phyloP scores from a whole-genome alignment of 2,329 filamentous ascomycete species.

The Aaosphaeria pasadenensis region DNA sequence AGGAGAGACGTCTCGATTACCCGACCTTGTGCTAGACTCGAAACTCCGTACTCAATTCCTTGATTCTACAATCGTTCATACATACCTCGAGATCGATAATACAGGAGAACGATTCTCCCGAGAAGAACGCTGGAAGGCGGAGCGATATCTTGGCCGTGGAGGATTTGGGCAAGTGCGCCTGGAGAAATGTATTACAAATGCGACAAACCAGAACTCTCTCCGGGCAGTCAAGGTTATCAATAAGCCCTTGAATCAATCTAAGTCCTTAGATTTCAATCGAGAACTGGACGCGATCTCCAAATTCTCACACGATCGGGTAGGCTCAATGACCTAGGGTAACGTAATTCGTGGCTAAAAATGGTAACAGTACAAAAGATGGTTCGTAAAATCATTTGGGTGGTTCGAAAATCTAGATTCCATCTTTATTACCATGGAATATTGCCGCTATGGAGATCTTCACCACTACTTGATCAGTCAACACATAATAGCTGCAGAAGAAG shows the following conservation, averaged over 20 bases:
- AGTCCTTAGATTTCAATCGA: conserved; percentile 7
- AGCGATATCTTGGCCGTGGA: conserved; percentile 4
- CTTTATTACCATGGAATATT: conserved; percentile 12
- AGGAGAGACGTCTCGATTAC: not conserved
- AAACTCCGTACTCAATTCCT: conserved; percentile 1
- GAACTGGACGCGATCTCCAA: conserved; percentile 21
- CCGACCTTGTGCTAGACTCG: conserved; percentile 5
- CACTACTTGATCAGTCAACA: no score
- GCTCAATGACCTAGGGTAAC: not conserved
- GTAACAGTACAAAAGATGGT: conserved; percentile 3
- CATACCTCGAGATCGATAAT: not conserved
- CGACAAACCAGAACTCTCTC: not conserved
- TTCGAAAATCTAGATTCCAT: conserved; percentile 4
- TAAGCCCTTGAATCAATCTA: not conserved
- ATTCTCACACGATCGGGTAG: conserved; percentile 11
- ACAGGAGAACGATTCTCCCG: not conserved
- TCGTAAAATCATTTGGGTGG: conserved; percentile 12
- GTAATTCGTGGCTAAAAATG: not conserved
- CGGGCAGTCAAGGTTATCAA: conserved; percentile 17
- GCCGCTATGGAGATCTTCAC: conserved; percentile 4
- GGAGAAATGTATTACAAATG: conserved; percentile 3
- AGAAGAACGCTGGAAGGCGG: conserved; percentile 9
- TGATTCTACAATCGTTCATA: conserved; percentile 1
- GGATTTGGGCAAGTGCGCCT: conserved; percentile 8
- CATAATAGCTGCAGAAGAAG: conserved; percentile 1